Conservation (phyloP, 2,329 filamentous ascomycete genomes). For the Aureobasidium pullulans region DNA sequence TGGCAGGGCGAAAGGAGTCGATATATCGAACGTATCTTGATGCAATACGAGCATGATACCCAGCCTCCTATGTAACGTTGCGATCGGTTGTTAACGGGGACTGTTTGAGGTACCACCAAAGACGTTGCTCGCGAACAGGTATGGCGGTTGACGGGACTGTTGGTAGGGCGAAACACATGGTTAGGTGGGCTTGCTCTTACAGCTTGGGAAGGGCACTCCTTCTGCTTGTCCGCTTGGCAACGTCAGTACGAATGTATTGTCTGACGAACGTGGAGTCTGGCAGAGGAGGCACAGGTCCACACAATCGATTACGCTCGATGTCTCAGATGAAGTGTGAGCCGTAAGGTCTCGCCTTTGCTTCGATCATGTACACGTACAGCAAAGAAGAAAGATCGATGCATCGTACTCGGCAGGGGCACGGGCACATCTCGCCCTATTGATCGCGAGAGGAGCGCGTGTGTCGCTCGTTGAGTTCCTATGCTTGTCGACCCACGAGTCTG, state of each 20-base stretch:
- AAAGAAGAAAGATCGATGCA: neutral
- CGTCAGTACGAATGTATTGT: neutral
- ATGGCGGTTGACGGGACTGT: neutral
- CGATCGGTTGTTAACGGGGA: neutral
- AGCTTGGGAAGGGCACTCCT: neutral
- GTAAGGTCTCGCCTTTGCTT: neutral
- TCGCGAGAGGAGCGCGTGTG: neutral
- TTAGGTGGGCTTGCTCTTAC: neutral
- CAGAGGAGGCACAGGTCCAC: neutral
- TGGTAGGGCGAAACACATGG: slow-evolving; percentile 2
- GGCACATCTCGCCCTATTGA: neutral
- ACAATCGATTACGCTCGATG: neutral
- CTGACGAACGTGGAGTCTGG: neutral
- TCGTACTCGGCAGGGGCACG: neutral
- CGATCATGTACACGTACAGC: neutral
- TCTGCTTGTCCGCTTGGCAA: neutral
- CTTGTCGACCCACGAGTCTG: neutral
- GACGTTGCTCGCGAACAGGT: neutral
- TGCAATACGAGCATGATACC: neutral
- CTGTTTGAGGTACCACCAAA: neutral
- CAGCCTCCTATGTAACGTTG: neutral
- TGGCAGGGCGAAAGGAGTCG: neutral
- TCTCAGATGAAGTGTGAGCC: neutral
- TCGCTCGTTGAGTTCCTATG: neutral
- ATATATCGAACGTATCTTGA: neutral